Conservation (phyloP, 129 eudicot genomes). For the Mikania micrantha region DNA sequence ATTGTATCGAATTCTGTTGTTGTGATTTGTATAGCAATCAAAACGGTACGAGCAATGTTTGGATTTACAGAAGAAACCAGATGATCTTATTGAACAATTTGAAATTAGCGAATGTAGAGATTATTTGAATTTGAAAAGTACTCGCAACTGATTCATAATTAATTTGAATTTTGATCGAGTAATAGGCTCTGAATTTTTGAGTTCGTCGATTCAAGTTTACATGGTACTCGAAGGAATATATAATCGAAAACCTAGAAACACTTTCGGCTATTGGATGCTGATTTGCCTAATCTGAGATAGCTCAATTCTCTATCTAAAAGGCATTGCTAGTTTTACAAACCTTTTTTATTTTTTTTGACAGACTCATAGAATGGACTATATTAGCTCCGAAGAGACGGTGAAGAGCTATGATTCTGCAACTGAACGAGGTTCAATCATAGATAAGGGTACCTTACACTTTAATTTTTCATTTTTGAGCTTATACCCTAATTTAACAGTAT, state of each 20-base stretch:
- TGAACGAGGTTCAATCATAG: constrained; percentile 11
- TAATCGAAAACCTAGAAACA: neutral
- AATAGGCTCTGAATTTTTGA: neutral
- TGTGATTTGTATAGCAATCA: neutral
- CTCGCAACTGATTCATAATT: neutral
- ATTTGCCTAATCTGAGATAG: neutral
- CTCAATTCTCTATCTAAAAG: neutral
- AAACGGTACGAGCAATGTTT: neutral
- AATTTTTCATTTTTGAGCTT: neutral
- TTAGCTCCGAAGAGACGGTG: constrained; percentile 15
- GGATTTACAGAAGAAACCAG: neutral
- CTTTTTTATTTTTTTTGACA: too few relatives aligned
- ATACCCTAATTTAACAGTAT: too few relatives aligned
- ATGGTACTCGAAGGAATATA: neutral
- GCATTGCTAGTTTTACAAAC: too few relatives aligned
- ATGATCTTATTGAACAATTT: neutral
- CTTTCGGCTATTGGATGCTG: neutral
- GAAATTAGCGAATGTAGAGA: neutral
- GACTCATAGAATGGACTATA: constrained; percentile 12
- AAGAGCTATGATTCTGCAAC: constrained; percentile 35
- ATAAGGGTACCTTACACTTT: neutral
- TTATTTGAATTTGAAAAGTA: neutral
- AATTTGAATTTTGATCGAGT: neutral
- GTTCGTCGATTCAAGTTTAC: neutral
- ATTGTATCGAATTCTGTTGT: neutral